phyloP scores from a whole-genome alignment of 139 green algal species.

The Dunaliella sp. region DNA sequence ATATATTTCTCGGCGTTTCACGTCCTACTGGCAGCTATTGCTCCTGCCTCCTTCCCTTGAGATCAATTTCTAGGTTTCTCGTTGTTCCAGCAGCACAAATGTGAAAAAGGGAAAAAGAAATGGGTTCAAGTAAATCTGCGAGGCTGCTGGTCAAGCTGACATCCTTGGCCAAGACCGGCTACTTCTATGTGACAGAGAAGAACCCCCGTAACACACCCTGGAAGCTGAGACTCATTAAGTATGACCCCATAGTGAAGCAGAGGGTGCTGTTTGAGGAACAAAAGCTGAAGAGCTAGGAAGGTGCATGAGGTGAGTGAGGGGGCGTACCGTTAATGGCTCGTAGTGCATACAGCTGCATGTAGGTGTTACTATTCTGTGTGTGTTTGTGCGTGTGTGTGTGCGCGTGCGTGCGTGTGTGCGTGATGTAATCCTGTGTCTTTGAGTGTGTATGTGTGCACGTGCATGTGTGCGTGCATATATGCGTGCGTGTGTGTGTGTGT shows the following conservation, averaged over 20 bases:
- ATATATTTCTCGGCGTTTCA: too few relatives aligned
- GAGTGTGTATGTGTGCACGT: neutral
- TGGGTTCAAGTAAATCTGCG: conserved; percentile 8
- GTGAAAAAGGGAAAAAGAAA: too few relatives aligned
- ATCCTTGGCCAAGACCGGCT: conserved; percentile 66
- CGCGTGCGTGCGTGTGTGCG: neutral
- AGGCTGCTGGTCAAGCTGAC: conserved; percentile 40
- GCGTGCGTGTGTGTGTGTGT: neutral
- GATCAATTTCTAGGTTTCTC: too few relatives aligned
- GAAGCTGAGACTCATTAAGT: conserved; percentile 51
- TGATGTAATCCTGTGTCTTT: neutral
- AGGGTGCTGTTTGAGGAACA: neutral
- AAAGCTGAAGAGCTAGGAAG: neutral
- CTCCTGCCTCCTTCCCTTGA: too few relatives aligned
- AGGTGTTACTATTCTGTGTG: neutral
- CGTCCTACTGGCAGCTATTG: too few relatives aligned
- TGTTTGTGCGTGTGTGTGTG: neutral
- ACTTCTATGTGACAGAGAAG: conserved; percentile 77
- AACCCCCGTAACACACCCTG: conserved; percentile 76
- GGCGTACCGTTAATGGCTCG: neutral
- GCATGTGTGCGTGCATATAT: neutral
- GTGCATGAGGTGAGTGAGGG: neutral
- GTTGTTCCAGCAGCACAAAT: too few relatives aligned
- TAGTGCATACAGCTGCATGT: neutral
- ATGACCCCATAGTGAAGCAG: neutral